Percentiles rank a stretch among this genome's conserved stretches.
Evolutionary conservation across 257 asterid genomes (phyloP).

Genomic region (Apocynum venetum): DNA sequence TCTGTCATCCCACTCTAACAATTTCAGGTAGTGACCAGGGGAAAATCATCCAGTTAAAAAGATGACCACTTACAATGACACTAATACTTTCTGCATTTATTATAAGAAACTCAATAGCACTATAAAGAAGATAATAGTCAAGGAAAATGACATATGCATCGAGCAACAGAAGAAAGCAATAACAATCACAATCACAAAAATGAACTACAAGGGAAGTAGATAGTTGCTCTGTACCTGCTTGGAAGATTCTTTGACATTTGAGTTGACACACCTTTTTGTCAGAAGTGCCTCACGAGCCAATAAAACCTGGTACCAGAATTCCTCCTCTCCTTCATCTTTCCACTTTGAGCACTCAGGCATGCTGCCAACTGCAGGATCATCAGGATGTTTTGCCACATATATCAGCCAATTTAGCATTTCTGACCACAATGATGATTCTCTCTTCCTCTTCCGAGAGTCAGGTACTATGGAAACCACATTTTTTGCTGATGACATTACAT

Average conservation of each 20-base stretch:
- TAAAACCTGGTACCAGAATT: slow-evolving; percentile 51
- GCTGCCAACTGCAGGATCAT: slow-evolving; percentile 42
- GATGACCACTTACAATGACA: neutral
- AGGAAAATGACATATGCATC: neutral
- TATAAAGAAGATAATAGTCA: neutral
- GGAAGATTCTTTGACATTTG: slow-evolving; percentile 32
- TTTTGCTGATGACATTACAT: slow-evolving; percentile 15
- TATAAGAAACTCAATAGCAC: slow-evolving; percentile 6
- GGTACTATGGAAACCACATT: slow-evolving; percentile 18
- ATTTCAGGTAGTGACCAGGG: neutral
- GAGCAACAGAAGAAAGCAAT: neutral
- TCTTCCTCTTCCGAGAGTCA: slow-evolving; percentile 57
- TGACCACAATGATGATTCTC: slow-evolving; percentile 31
- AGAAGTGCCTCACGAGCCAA: slow-evolving; percentile 45
- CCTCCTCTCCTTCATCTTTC: slow-evolving; percentile 41
- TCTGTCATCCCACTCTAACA: neutral
- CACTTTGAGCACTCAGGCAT: slow-evolving; percentile 55
- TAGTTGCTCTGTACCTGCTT: slow-evolving; percentile 42
- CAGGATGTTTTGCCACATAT: slow-evolving; percentile 42
- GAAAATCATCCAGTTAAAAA: neutral
- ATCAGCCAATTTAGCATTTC: slow-evolving; percentile 59
- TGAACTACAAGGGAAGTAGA: slow-evolving; percentile 12
- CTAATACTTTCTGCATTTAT: neutral
- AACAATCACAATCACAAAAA: neutral
- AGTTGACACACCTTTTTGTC: slow-evolving; percentile 30